Base-by-base conservation (phyloP, 345 rosid genomes). In the Gossypium herbaceum region DNA sequence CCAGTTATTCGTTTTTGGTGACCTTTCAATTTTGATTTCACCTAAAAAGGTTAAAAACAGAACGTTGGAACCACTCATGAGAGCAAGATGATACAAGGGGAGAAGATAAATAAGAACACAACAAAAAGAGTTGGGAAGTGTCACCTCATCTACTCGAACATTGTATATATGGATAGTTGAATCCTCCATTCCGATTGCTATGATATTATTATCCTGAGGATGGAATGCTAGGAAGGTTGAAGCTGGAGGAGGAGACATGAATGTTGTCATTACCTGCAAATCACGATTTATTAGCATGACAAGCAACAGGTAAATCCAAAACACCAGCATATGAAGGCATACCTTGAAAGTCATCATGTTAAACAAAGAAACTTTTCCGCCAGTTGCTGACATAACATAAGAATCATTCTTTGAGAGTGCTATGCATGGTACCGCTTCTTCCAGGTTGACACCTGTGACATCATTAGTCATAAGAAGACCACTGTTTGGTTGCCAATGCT, bases 321-420 rank as follows among this genome's bases (percentile, higher is more conserved):
- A 70, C 48, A 69, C 4, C 1, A 52, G 47, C 2, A 51, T 0
- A 6, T 50, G 25, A 70, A 24, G 20, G 39, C 75, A 59, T 88
- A 90, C 98, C 95, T 88, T 92, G 84, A 92, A 94, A 34, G 90
- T 91, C 95, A 89, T 86, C 98, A 92, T 86, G 84, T 94, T 94
- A 75, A 94, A 94, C 78, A 94, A 78, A 9, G 98, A 92, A 73
- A 88, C 89, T 81, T 89, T 94, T 60, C 98, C 97, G 25, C 98
- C 98, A 72, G 91, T 81, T 45, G 97, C 97, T 11, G 98, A 94
- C 92, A 91, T 86, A 71, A 94, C 95, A 80, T 94, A 94, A 0
- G 94, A 89, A 79, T 94, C 97, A 44, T 92, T 94, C 82, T 94
- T 94, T 27, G 98, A 89, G 62, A 94, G 91, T 24, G 97, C 97